A percentile compares a stretch with the other conserved stretches of the same genome.
Conservation (phyloP, 257 asterid species). For the Scutellaria minor region DNA sequence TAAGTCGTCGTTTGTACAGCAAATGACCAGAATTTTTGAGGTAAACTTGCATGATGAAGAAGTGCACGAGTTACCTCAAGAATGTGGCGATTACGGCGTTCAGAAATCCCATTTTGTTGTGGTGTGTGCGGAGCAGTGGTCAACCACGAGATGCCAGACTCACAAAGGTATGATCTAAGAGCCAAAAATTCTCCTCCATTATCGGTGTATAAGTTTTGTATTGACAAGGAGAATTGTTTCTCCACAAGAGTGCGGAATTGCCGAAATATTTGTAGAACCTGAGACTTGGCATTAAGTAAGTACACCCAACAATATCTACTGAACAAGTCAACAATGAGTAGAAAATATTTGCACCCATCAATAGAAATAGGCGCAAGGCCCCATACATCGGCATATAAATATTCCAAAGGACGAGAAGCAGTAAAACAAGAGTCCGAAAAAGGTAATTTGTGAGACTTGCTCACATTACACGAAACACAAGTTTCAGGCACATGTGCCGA, state of each 20-base stretch:
- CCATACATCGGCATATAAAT: neutral
- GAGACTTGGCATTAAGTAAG: neutral
- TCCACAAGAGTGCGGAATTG: neutral
- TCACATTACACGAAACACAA: no score
- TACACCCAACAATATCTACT: neutral
- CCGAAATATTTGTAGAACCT: neutral
- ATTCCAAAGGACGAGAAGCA: neutral
- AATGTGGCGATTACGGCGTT: neutral
- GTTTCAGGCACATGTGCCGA: no score
- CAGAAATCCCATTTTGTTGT: neutral
- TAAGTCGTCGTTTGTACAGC: neutral
- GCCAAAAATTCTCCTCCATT: neutral
- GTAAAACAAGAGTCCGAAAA: neutral
- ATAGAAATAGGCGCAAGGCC: neutral
- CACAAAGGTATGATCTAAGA: neutral
- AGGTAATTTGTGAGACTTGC: neutral
- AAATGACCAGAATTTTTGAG: neutral
- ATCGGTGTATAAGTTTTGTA: neutral
- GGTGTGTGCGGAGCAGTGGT: neutral
- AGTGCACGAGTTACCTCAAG: neutral
- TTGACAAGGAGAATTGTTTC: neutral
- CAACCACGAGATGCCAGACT: neutral
- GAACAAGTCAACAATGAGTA: neutral
- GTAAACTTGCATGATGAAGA: neutral
- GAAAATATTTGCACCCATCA: neutral